Percentiles rank a stretch among this genome's conserved stretches.
These are phyloP conservation scores for Aurifilum marmelostoma DNA, from an alignment of 2,329 filamentous ascomycete genomes.

Conservation along the genomic window DNA sequence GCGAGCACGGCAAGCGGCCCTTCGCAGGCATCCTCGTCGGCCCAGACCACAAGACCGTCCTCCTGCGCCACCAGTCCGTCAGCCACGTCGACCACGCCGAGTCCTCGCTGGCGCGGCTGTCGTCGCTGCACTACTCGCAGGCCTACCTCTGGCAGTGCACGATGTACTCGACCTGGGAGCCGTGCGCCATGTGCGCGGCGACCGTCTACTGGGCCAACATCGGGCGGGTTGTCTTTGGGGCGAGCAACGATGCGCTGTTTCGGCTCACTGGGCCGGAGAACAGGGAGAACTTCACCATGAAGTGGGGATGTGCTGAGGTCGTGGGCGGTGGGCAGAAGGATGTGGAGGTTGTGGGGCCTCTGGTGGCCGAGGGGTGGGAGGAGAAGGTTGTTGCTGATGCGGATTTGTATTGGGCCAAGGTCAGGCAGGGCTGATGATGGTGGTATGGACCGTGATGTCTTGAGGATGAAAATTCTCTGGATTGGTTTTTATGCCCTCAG, in stretches of 20 bases:
- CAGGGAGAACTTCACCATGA: conserved; percentile 56
- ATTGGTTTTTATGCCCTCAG: too few relatives aligned
- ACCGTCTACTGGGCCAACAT: conserved; percentile 53
- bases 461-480: too few relatives aligned
- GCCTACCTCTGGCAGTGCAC: conserved; percentile 53
- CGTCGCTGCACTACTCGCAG: conserved; percentile 51
- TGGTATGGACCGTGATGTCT: neutral
- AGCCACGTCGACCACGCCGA: conserved; percentile 59
- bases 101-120: conserved; percentile 51
- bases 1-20: conserved; percentile 23
- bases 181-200: conserved; percentile 55
- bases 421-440: conserved; percentile 29
- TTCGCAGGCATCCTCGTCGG: conserved; percentile 49
- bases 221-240: conserved; percentile 54
- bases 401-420: conserved; percentile 48
- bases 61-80: conserved; percentile 53
- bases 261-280: conserved; percentile 51
- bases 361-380: conserved; percentile 45
- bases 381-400: conserved; percentile 48
- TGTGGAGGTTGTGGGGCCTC: conserved; percentile 53
- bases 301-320: conserved; percentile 51
- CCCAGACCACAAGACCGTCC: conserved; percentile 52
- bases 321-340: conserved; percentile 51
- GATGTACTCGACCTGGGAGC: conserved; percentile 57
- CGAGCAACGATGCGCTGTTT: conserved; percentile 50